Evolutionary conservation across 1,139 yeast genomes (phyloP), one percentile per base, ranked within the genome.

Genomic region (Diutina ranongensis): DNA sequence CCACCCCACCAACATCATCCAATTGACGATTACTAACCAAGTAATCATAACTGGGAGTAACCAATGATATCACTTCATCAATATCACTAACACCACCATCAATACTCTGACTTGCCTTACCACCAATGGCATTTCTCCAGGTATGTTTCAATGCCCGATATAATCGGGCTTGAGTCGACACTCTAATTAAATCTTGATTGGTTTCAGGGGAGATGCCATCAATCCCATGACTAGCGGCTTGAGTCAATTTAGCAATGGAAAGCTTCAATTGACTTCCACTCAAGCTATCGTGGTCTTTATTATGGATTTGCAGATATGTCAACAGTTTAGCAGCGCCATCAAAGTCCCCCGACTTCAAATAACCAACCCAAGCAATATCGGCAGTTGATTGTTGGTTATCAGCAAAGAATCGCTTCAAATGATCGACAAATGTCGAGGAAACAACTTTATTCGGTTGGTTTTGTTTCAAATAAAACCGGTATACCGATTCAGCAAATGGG

Each of bases 301-400:
- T 67, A 13, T 50, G 46, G 33, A 46, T 35, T 3, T 48, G 35
- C 16, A 25, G 25, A 8, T n/a, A 25, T 2, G 49, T 46, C 36
- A 52, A 46, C 19, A 47, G 47, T n/a, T 44, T 34, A 1, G 53
- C 46, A 0, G 89, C 92, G 2, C 59, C 55, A 3, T 49, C 50
- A 55, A 71, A 83, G 4, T 79, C 67, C 3, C 64, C 67, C 51
- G 72, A 76, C 35, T 75, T 57, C 18, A 86, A 60, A 48, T 82
- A 75, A 49, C 78, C 72, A 35, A 87, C 80, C 97, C 97, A 88
- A 1, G 88, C 72, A 44, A 86, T 72, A 40, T 71, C 64, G 3
- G 77, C 74, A 45, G 79, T 75, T 48, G 72, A 68, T 5, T 68
- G 58, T 35, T 72, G 67, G 46, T 67, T 64, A 34, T 69, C 67